These are phyloP conservation scores for Pleurotus cornucopiae DNA, from an alignment of 768 basidiomycete species.

Conservation along the genomic window DNA sequence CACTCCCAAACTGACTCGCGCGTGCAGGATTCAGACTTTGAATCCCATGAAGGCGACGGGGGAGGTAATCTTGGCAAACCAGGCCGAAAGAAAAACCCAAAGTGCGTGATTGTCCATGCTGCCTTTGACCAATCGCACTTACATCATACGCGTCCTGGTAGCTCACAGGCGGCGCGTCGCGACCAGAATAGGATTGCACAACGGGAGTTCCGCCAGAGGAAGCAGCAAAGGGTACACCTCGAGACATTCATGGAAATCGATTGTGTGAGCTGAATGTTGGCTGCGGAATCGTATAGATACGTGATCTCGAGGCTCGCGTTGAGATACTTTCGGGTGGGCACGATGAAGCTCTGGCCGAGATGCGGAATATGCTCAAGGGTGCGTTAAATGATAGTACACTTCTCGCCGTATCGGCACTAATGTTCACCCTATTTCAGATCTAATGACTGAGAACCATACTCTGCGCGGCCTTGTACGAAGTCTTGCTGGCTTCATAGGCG, in stretches of 20 bases:
- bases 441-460: slow-evolving; percentile 87
- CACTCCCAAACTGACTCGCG: too few relatives aligned
- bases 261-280: too few relatives aligned
- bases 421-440: slow-evolving; percentile 37
- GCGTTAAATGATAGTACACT: slow-evolving; percentile 7
- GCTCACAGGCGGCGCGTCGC: slow-evolving; percentile 83
- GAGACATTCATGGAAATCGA: too few relatives aligned
- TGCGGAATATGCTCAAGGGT: slow-evolving; percentile 82
- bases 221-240: slow-evolving; percentile 72
- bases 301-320: slow-evolving; percentile 93
- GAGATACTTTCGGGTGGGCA: slow-evolving; percentile 90
- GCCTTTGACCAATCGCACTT: slow-evolving; percentile 9
- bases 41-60: slow-evolving; percentile 42
- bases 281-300: slow-evolving; percentile 53
- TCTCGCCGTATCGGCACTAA: neutral
- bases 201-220: slow-evolving; percentile 86
- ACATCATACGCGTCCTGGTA: slow-evolving; percentile 23
- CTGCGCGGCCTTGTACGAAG: slow-evolving; percentile 75
- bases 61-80: slow-evolving; percentile 53
- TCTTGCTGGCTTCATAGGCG: slow-evolving; percentile 80
- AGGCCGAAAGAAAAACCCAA: slow-evolving; percentile 87
- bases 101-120: slow-evolving; percentile 41
- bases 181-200: slow-evolving; percentile 93
- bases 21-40: slow-evolving; percentile 64
- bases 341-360: slow-evolving; percentile 82